phyloP scores from a whole-genome alignment of 1,139 yeast species.

The Debaryomyces coudertii region DNA sequence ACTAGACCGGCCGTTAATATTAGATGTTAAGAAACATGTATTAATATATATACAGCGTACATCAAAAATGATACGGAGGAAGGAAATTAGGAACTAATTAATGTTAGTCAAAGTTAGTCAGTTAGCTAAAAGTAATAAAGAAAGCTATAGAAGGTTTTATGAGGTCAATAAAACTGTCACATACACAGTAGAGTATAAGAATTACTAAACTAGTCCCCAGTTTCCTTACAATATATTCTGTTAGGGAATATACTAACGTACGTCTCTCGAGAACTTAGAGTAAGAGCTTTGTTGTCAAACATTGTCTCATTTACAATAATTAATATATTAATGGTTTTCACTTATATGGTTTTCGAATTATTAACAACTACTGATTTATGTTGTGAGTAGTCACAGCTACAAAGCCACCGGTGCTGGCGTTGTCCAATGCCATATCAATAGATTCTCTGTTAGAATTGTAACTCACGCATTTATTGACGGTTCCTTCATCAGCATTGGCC shows the following conservation, averaged over 20 bases:
- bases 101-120: neutral
- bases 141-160: too few relatives aligned
- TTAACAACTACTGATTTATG: conserved; percentile 1
- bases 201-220: too few relatives aligned
- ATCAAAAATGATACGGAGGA: neutral
- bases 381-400: conserved; percentile 14
- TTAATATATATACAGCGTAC: too few relatives aligned
- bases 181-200: too few relatives aligned
- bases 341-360: neutral
- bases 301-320: neutral
- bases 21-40: too few relatives aligned
- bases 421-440: conserved; percentile 11
- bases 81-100: neutral
- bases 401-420: conserved; percentile 12
- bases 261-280: too few relatives aligned
- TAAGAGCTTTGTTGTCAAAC: too few relatives aligned
- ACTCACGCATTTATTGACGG: neutral
- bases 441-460: conserved; percentile 8
- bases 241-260: too few relatives aligned
- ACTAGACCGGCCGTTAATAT: conserved; percentile 38
- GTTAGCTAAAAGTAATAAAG: too few relatives aligned
- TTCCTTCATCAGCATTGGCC: neutral
- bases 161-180: too few relatives aligned
- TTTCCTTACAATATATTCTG: neutral
- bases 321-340: conserved; percentile 1